Percentiles rank a stretch among this genome's conserved stretches.
Conservation (phyloP, 2,329 filamentous ascomycete species). For the Ascochyta lentis region DNA sequence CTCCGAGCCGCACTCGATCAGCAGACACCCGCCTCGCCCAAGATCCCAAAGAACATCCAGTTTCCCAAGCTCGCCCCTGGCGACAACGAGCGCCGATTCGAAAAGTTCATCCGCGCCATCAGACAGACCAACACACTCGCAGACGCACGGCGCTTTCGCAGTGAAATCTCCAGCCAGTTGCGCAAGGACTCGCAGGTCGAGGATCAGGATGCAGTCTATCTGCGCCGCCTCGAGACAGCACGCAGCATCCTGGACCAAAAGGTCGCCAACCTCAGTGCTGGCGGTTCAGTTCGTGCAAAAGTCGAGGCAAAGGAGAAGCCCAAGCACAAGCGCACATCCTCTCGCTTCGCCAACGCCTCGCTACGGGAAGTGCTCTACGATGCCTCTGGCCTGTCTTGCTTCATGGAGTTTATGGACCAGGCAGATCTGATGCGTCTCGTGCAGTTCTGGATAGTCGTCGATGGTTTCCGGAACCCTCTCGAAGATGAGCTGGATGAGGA, state of each 20-base stretch:
- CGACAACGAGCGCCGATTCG: slow-evolving; percentile 91
- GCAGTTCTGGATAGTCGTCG: slow-evolving; percentile 98
- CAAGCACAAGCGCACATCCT: slow-evolving; percentile 55
- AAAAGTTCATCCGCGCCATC: slow-evolving; percentile 90
- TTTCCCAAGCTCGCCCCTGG: slow-evolving; percentile 81
- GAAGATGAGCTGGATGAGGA: slow-evolving; percentile 79
- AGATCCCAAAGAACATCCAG: slow-evolving; percentile 66
- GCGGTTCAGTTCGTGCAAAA: slow-evolving; percentile 58
- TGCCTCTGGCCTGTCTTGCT: slow-evolving; percentile 90
- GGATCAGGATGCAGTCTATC: slow-evolving; percentile 81
- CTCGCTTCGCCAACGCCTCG: slow-evolving; percentile 75
- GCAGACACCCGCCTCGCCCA: slow-evolving; percentile 83
- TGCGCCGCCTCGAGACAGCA: slow-evolving; percentile 89
- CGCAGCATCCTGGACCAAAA: slow-evolving; percentile 89
- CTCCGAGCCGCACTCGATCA: slow-evolving; percentile 91
- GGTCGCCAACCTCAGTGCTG: slow-evolving; percentile 78
- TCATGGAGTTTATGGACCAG: slow-evolving; percentile 99
- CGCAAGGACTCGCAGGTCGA: slow-evolving; percentile 82
- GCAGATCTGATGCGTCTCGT: slow-evolving; percentile 85
- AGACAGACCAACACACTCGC: slow-evolving; percentile 88
- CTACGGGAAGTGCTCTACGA: slow-evolving; percentile 88
- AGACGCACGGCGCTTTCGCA: slow-evolving; percentile 89
- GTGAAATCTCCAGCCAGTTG: slow-evolving; percentile 88
- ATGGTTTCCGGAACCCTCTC: slow-evolving; percentile 91
- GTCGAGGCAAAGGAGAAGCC: slow-evolving; percentile 50